phyloP scores from a whole-genome alignment of 1,139 yeast genomes.

The Blastobotrys capitulatus region DNA sequence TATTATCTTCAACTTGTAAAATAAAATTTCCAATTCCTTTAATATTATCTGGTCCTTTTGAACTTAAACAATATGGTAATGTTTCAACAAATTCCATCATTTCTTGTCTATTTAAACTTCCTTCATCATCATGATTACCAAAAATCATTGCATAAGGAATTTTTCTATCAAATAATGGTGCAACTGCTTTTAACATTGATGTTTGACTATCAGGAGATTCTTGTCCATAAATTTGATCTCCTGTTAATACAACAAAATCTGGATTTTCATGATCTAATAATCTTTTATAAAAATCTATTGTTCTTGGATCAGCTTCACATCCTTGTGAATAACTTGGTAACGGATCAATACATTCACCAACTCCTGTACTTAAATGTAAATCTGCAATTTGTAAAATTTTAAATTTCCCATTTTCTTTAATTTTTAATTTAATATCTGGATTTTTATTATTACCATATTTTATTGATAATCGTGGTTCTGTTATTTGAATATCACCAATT shows the following conservation, averaged over 20 bases:
- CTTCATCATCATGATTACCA: slow-evolving; percentile 86
- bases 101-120: slow-evolving; percentile 54
- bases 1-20: slow-evolving; percentile 44
- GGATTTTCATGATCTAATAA: slow-evolving; percentile 72
- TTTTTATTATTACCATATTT: slow-evolving; percentile 34
- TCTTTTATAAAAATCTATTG: slow-evolving; percentile 52
- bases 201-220: slow-evolving; percentile 73
- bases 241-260: slow-evolving; percentile 75
- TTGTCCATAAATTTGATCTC: slow-evolving; percentile 77
- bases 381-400: slow-evolving; percentile 85
- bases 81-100: slow-evolving; percentile 50
- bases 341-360: slow-evolving; percentile 70
- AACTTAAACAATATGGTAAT: slow-evolving; percentile 64
- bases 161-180: slow-evolving; percentile 57
- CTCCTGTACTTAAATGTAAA: slow-evolving; percentile 73
- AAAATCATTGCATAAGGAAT: slow-evolving; percentile 79
- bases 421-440: slow-evolving; percentile 34
- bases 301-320: slow-evolving; percentile 73
- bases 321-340: slow-evolving; percentile 39
- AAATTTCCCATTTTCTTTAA: slow-evolving; percentile 43
- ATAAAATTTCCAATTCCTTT: slow-evolving; percentile 80
- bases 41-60: slow-evolving; percentile 56
- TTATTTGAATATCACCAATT: slow-evolving; percentile 7
- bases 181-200: slow-evolving; percentile 68
- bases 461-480: slow-evolving; percentile 34